Base-by-base conservation (phyloP, 208 protist genomes). In the Crithidia bombi region DNA sequence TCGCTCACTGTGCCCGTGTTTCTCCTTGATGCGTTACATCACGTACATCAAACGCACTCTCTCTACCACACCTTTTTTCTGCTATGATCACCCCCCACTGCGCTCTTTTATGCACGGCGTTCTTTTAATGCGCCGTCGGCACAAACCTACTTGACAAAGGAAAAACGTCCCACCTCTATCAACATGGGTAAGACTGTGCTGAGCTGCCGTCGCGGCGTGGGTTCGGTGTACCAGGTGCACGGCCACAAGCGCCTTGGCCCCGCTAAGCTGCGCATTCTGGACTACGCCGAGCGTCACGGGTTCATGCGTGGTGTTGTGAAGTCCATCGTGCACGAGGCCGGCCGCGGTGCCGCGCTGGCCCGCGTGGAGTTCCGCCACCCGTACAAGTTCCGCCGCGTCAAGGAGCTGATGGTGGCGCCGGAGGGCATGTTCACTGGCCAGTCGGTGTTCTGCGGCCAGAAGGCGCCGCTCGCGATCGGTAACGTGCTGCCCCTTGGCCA, bases 351-450 rank as follows among this genome's bases (percentile, higher is more conserved):
- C 61, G 98, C 99, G 47, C 85, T 99, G 41, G 99, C 98, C 51
- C 75, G 82, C 61, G 98, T 99, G 74, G 77, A 95, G 66, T 99
- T 99, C 97, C 94, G 94, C 74, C 82, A 98, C 80, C 87, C 97
- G 51, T 98, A 99, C 63, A 68, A 56, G 63, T 47, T 46, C 50
- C 36, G 63, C 63, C 63, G 63, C 36, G 87, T 92, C 32, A 98
- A 96, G 70, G 89, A 99, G 86, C 65, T 96, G 30, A 99, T 99
- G 82, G 91, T 99, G 62, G 98, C 98, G 55, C 81, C 98, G 62
- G 99, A 99, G 92, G 99, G 99, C 66, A 96, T 99, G 73, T 98
- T 99, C 91, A 99, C 97, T 46, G 99, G 99, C 63, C 98, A 99
- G 93, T 99, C 98, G 73, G 75, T 99, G 62, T 99, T 99, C 85